Evolutionary conservation across 1,284 basidiomycete species (phyloP).

Genomic region (Tilletia indica): DNA sequence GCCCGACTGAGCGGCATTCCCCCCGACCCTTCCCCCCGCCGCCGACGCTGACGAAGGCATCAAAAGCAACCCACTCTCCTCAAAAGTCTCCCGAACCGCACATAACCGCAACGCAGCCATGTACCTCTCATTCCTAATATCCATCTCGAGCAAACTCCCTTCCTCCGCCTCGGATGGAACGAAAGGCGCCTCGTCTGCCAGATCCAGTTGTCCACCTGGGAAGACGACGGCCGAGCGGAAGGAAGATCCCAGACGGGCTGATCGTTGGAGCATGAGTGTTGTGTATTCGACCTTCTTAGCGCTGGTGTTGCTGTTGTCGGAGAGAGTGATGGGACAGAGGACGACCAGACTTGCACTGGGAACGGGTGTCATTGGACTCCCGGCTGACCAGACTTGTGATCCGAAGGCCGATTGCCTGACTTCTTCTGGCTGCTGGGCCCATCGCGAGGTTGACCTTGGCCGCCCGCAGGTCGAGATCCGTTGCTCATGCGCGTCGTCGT

Average conservation of each 20-base stretch:
- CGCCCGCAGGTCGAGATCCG: not conserved
- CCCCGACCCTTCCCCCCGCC: conserved; percentile 9
- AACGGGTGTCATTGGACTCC: conserved; percentile 47
- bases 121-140: conserved; percentile 25
- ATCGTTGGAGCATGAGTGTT: conserved; percentile 46
- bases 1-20: conserved; percentile 36
- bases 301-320: not conserved
- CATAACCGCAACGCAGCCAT: conserved; percentile 41
- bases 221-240: conserved; percentile 51
- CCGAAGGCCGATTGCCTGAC: conserved; percentile 29
- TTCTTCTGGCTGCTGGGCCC: not conserved
- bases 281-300: conserved; percentile 25
- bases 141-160: conserved; percentile 22
- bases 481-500: not conserved
- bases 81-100: conserved; percentile 47
- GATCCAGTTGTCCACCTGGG: conserved; percentile 45
- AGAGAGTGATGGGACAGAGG: conserved; percentile 32
- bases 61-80: conserved; percentile 46
- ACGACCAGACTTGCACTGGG: conserved; percentile 47
- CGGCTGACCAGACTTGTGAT: conserved; percentile 40
- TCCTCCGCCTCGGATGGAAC: not conserved
- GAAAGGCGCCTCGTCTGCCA: conserved; percentile 32
- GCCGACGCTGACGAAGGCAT: conserved; percentile 28
- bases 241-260: conserved; percentile 39
- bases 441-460: too few species aligned